Percentiles rank a stretch among this genome's conserved stretches.
Evolutionary conservation across 2,329 filamentous ascomycete species (phyloP).

Genomic region (Aspergillus novofumigatus): DNA sequence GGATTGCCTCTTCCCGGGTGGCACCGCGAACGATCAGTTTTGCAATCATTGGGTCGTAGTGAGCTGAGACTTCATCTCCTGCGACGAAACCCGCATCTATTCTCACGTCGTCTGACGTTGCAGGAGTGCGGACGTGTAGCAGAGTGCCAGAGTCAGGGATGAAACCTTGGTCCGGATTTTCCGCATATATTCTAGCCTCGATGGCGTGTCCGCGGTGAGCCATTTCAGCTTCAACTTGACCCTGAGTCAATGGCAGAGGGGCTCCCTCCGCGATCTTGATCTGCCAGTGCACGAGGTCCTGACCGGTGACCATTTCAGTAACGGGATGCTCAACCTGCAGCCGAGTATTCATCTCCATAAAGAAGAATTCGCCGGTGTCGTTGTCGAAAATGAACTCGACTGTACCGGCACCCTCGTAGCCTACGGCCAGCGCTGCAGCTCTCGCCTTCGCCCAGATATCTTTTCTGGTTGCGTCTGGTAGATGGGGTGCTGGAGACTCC

Average conservation of each 20-base stretch:
- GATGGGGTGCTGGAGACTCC: constrained; percentile 61
- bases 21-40: constrained; percentile 89
- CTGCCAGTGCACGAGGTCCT: constrained; percentile 92
- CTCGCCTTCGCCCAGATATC: constrained; percentile 64
- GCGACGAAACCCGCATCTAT: constrained; percentile 91
- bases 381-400: constrained; percentile 69
- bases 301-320: constrained; percentile 71
- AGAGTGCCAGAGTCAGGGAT: constrained; percentile 89
- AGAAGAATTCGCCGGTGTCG: constrained; percentile 62
- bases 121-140: constrained; percentile 73
- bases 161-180: constrained; percentile 87
- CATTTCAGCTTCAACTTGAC: constrained; percentile 66
- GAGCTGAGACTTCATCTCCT: constrained; percentile 86
- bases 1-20: constrained; percentile 73
- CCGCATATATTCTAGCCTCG: constrained; percentile 93
- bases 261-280: constrained; percentile 75
- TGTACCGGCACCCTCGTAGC: constrained; percentile 63
- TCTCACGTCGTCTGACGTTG: constrained; percentile 66
- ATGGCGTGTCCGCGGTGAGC: constrained; percentile 76
- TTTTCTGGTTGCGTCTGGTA: constrained; percentile 56
- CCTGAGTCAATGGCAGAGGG: constrained; percentile 62
- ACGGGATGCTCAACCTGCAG: constrained; percentile 97
- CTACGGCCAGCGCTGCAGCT: constrained; percentile 59
- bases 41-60: constrained; percentile 98
- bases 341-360: constrained; percentile 73